Base-by-base conservation (phyloP, 1,284 basidiomycete species). In the Papiliotrema laurentii region DNA sequence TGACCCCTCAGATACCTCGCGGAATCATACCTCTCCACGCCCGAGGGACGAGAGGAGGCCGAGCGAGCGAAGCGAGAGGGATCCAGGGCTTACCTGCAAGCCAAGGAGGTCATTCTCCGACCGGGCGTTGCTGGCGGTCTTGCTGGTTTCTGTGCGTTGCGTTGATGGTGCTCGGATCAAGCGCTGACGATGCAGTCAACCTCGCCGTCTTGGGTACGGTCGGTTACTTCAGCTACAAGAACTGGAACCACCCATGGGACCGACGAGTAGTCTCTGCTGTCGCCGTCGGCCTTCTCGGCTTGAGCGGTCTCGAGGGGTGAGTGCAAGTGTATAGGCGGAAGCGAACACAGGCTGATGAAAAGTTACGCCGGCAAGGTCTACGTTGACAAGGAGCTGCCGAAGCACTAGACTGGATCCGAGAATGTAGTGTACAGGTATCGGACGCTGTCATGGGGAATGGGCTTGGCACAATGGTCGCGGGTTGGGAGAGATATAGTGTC, bases 231-330 rank as follows among this genome's bases (percentile, higher is more conserved):
- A 79, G 80, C 0, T 87, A 86, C 73, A 66, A 73, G 47, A 78
- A 88, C 71, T 89, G 87, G 86, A 65, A 77, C 72, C 71, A 73
- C 50, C 80, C 80, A 13, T 90, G 87, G 87, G 86, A 90, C 69
- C 76, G 80, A 54, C 78, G 83, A 18, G 69, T 78, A 10, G 80
- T 90, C 6, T 82, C 82, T 21, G 80, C 80, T 7, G 75, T 86
- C 25, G 77, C 81, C 9, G 79, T 82, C 43, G 85, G 84, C 14
- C 69, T 91, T 5, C 56, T 86, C 19, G 76, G 80, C 2, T 73
- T 89, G 21, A 83, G 82, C 74, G 79, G 80, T 33, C 78, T 81
- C 35, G 86, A 89, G 77, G 83, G 83, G 83, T 87, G 61, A 71
- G 81, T 69, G 19, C 19, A 21, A 14, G 11, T 31, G 2, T 25